phyloP scores from a whole-genome alignment of 2,329 filamentous ascomycete species.

The Cordyceps cicadae region DNA sequence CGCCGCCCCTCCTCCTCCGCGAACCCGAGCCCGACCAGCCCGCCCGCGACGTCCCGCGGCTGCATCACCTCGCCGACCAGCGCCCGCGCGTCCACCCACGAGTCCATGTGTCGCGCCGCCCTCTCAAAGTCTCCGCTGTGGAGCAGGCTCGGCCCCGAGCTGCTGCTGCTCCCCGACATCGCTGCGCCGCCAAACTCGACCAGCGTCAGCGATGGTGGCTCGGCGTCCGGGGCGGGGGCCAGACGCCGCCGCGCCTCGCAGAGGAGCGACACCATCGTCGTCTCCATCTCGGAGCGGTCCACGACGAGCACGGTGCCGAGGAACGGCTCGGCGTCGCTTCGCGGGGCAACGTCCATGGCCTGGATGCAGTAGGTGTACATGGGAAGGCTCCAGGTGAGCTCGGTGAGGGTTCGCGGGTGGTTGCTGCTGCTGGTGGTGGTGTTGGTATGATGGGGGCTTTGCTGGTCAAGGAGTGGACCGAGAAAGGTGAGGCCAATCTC shows the following conservation, averaged over 20 bases:
- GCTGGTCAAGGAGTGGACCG: too few species aligned
- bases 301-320: too few species aligned
- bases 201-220: neutral
- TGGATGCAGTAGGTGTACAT: conserved; percentile 1
- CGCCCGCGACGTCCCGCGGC: neutral
- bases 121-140: neutral
- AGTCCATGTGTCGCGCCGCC: neutral
- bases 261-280: too few species aligned
- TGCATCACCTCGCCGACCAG: neutral
- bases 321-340: too few species aligned
- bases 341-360: neutral
- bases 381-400: neutral
- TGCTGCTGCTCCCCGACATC: too few species aligned
- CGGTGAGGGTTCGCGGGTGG: neutral
- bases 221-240: neutral
- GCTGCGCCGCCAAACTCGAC: conserved; percentile 9
- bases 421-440: neutral
- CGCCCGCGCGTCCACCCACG: conserved; percentile 7
- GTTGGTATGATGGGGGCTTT: neutral
- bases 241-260: neutral
- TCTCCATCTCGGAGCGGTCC: too few species aligned
- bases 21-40: conserved; percentile 3
- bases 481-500: conserved; percentile 5
- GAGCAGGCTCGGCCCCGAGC: neutral
- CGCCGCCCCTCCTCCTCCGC: too few species aligned